Percentiles rank a stretch among this genome's conserved stretches.
Evolutionary conservation across 2,329 filamentous ascomycete genomes (phyloP).

Genomic region (Thyridium curvatum): DNA sequence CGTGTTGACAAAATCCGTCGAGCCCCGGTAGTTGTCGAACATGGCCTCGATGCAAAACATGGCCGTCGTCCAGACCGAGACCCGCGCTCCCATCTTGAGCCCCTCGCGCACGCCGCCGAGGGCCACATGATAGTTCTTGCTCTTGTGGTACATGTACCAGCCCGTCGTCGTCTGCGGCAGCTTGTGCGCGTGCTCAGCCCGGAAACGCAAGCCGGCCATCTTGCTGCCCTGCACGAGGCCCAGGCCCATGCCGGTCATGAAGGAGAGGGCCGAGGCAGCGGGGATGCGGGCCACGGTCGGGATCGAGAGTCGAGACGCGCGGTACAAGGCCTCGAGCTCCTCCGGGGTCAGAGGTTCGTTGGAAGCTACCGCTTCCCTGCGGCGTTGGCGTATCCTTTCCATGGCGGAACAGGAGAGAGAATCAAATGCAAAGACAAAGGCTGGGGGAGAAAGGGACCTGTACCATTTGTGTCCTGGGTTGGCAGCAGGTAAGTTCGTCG

Average conservation of each 20-base stretch:
- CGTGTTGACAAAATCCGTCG: constrained; percentile 73
- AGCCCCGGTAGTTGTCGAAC: constrained; percentile 65
- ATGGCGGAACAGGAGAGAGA: too few relatives aligned
- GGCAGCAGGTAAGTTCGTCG: too few relatives aligned
- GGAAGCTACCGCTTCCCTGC: background rate
- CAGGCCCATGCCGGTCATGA: constrained; percentile 61
- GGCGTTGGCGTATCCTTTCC: background rate
- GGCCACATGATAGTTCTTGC: constrained; percentile 86
- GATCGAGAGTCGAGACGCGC: constrained; percentile 50
- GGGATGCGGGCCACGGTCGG: constrained; percentile 60
- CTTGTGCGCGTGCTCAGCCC: constrained; percentile 93
- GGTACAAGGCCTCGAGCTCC: constrained; percentile 25
- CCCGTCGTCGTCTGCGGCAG: constrained; percentile 75
- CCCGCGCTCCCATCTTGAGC: constrained; percentile 62
- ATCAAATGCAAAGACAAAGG: too few relatives aligned
- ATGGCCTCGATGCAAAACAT: constrained; percentile 82
- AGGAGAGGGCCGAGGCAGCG: constrained; percentile 56
- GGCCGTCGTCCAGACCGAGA: constrained; percentile 66
- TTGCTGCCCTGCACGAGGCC: constrained; percentile 68
- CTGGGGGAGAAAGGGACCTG: too few relatives aligned
- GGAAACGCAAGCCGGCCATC: constrained; percentile 73
- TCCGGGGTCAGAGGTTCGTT: constrained; percentile 13
- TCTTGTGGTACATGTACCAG: constrained; percentile 99
- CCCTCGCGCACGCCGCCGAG: constrained; percentile 75
- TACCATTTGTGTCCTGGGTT: too few relatives aligned